Evolutionary conservation across 2,329 filamentous ascomycete genomes (phyloP).

Genomic region (Sporothrix globosa): DNA sequence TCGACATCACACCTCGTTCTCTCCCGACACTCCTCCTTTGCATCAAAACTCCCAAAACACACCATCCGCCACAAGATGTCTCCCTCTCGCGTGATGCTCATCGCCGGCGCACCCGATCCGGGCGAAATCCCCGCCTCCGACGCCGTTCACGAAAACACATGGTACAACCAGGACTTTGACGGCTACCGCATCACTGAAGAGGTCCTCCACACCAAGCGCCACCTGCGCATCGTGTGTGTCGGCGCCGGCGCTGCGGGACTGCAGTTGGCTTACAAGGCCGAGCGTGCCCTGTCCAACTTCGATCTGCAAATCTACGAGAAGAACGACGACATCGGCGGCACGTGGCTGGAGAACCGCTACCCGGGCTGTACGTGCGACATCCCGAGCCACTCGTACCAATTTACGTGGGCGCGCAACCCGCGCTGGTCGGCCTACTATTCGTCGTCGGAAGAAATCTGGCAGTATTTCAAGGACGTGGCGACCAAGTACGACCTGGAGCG

Average conservation of each 20-base stretch:
- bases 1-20: too few relatives aligned
- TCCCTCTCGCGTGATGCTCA: neutral
- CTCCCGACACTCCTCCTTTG: too few relatives aligned
- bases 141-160: conserved; percentile 20
- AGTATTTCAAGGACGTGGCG: conserved; percentile 44
- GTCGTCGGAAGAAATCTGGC: conserved; percentile 35
- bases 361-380: conserved; percentile 61
- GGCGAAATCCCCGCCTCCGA: conserved; percentile 8
- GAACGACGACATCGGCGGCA: conserved; percentile 58
- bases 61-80: too few relatives aligned
- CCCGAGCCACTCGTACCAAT: conserved; percentile 64
- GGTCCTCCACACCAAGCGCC: conserved; percentile 28
- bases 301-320: conserved; percentile 61
- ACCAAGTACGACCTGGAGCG: conserved; percentile 44
- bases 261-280: conserved; percentile 31
- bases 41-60: too few relatives aligned
- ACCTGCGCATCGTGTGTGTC: conserved; percentile 42
- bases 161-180: conserved; percentile 29
- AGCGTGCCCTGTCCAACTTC: conserved; percentile 44
- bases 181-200: conserved; percentile 20
- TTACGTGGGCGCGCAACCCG: conserved; percentile 57
- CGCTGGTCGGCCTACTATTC: conserved; percentile 43
- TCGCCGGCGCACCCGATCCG: conserved; percentile 7
- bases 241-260: conserved; percentile 28
- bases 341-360: conserved; percentile 64